These are phyloP conservation scores for Panicum virgatum DNA, from an alignment of 202 grass and related monocot genomes.

Conservation along the genomic window DNA sequence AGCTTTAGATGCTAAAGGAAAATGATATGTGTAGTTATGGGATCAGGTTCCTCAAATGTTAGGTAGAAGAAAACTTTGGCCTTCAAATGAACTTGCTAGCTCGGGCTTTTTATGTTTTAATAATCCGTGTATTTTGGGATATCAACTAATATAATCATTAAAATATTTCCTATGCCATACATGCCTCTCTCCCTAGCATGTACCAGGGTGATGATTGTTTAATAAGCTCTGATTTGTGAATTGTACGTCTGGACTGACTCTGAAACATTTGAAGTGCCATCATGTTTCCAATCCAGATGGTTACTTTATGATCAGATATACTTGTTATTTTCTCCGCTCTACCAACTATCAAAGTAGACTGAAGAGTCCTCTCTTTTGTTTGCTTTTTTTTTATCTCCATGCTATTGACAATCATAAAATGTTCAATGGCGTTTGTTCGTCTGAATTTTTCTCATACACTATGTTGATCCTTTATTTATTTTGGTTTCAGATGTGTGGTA, in stretches of 20 bases:
- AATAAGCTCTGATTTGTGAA: neutral
- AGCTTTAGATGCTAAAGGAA: constrained; percentile 3
- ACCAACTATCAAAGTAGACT: neutral
- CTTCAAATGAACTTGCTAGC: neutral
- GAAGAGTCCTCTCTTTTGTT: neutral
- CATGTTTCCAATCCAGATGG: constrained; percentile 3
- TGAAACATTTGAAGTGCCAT: neutral
- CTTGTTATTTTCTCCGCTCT: neutral
- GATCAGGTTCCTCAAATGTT: constrained; percentile 4
- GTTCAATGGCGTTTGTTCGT: constrained; percentile 10
- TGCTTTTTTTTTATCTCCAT: neutral
- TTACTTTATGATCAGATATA: neutral
- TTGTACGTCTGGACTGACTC: neutral
- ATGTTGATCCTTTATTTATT: constrained; percentile 25
- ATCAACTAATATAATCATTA: neutral
- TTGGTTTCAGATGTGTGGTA: constrained; percentile 90
- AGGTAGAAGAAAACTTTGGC: neutral
- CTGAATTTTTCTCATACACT: constrained; percentile 6
- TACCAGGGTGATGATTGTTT: neutral
- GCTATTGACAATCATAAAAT: neutral
- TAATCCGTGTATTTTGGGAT: neutral
- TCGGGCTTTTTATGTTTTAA: neutral
- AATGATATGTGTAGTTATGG: neutral
- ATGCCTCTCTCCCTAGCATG: neutral
- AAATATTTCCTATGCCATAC: neutral